Evolutionary conservation across 257 asterid genomes (phyloP).

Genomic region (Datura wrightii): DNA sequence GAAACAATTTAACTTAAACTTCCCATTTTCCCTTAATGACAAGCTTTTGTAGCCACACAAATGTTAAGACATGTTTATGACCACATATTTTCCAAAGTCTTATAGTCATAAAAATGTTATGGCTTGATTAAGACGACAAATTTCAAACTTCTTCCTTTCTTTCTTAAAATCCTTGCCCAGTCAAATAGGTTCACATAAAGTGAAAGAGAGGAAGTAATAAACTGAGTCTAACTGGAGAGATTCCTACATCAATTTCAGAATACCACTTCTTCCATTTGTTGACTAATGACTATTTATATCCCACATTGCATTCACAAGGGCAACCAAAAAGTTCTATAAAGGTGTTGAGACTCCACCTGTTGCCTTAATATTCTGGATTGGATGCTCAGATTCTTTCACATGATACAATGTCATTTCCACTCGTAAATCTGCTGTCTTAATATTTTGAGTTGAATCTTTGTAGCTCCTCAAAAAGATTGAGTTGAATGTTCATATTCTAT

Average conservation of each 20-base stretch:
- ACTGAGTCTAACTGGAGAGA: not conserved
- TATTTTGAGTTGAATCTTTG: constrained; percentile 1
- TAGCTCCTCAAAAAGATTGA: not conserved
- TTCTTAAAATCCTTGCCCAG: not conserved
- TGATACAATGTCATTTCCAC: not conserved
- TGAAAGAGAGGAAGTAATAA: not conserved
- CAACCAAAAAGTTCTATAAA: not conserved
- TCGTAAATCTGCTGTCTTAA: not conserved
- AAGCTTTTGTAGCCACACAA: not conserved
- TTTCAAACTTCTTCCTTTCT: not conserved
- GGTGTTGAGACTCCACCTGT: not conserved
- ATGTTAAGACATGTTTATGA: not conserved
- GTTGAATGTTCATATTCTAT: not conserved
- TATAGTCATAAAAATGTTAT: not conserved
- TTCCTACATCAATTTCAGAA: not conserved
- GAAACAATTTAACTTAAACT: not conserved
- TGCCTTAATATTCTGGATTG: not conserved
- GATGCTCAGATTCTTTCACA: constrained; percentile 8
- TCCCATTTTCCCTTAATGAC: not conserved
- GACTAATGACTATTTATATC: not conserved
- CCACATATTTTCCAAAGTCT: not conserved
- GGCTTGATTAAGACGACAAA: not conserved
- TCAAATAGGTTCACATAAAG: not conserved
- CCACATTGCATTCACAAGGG: not conserved
- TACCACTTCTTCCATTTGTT: not conserved